phyloP scores from a whole-genome alignment of 2,329 filamentous ascomycete genomes.

The Emericellopsis cladophorae region DNA sequence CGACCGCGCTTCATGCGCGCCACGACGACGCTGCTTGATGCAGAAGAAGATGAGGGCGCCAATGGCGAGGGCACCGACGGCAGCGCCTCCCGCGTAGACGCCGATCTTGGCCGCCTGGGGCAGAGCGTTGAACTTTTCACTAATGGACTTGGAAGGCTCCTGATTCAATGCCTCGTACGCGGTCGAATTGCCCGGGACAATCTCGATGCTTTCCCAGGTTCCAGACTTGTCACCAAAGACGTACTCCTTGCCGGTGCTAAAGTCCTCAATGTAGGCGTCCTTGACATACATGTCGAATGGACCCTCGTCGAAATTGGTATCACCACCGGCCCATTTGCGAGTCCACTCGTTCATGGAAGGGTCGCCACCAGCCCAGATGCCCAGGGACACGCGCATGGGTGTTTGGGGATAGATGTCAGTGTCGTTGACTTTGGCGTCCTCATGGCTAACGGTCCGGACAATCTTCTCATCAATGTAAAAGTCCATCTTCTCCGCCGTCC shows the following conservation, averaged over 20 bases:
- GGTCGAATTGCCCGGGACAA: conserved; percentile 46
- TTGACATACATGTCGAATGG: conserved; percentile 68
- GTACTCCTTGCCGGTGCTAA: conserved; percentile 53
- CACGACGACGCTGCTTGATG: conserved; percentile 39
- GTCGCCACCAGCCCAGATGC: conserved; percentile 54
- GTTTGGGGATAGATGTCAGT: conserved; percentile 62
- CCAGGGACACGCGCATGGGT: conserved; percentile 57
- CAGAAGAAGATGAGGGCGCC: conserved; percentile 36
- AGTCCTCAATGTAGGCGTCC: conserved; percentile 41
- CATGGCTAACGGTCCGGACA: conserved; percentile 49
- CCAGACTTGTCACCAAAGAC: conserved; percentile 50
- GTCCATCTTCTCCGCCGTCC: conserved; percentile 53
- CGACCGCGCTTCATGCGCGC: conserved; percentile 34
- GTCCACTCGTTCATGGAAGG: conserved; percentile 39
- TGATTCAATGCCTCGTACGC: conserved; percentile 28
- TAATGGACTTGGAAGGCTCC: conserved; percentile 26
- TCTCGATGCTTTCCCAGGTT: conserved; percentile 50
- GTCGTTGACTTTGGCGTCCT: conserved; percentile 36
- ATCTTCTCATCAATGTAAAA: conserved; percentile 59
- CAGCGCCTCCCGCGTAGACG: conserved; percentile 35
- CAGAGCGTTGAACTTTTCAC: conserved; percentile 42
- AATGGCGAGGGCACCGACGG: conserved; percentile 27
- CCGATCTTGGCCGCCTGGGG: conserved; percentile 35
- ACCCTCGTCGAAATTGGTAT: conserved; percentile 50
- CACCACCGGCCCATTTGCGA: conserved; percentile 57